phyloP scores from a whole-genome alignment of 129 eudicot species.

The Tagetes erecta region DNA sequence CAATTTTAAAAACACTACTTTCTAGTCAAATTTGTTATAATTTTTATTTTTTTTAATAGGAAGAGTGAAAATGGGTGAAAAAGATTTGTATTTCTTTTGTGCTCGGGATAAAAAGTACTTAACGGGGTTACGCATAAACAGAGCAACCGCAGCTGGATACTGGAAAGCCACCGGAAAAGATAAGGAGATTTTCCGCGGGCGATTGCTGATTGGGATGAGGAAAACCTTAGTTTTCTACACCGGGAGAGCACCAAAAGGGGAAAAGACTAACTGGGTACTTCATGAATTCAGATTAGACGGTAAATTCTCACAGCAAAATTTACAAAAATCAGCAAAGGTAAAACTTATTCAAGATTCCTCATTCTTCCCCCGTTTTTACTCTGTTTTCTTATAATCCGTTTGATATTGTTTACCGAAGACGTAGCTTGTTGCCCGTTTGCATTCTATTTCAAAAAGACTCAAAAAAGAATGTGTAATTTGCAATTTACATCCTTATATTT shows the following conservation, averaged over 20 bases:
- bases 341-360: conserved; percentile 19
- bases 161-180: conserved; percentile 99
- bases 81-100: conserved; percentile 94
- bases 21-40: not conserved
- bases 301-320: conserved; percentile 55
- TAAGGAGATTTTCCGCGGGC: conserved; percentile 69
- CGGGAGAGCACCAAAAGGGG: conserved; percentile 97
- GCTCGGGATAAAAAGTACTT: conserved; percentile 90
- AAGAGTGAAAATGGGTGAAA: conserved; percentile 88
- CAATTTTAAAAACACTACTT: not conserved
- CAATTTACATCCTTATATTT: too few species aligned
- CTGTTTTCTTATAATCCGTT: not conserved
- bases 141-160: conserved; percentile 88
- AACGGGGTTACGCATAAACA: conserved; percentile 83
- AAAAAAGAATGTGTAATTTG: too few species aligned
- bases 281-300: conserved; percentile 90
- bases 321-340: conserved; percentile 70
- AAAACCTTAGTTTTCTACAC: conserved; percentile 86
- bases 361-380: conserved; percentile 20
- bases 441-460: too few species aligned
- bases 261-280: conserved; percentile 82
- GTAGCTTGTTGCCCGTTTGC: too few species aligned
- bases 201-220: conserved; percentile 81
- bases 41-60: conserved; percentile 33
- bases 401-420: too few species aligned